Conservation (phyloP, 257 asterid species). For the Lantana camara region DNA sequence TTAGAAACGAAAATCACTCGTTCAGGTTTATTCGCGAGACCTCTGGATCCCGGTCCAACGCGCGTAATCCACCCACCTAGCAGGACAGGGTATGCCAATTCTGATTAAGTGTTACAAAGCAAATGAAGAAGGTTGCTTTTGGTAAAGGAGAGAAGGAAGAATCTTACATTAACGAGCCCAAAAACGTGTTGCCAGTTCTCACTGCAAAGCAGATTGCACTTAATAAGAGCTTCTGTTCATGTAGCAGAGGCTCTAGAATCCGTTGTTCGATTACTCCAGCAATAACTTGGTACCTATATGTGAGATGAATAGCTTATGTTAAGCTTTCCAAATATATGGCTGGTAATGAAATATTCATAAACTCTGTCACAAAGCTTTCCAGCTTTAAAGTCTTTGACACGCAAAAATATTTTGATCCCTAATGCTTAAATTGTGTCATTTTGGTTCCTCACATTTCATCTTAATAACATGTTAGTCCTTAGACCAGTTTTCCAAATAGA, state of each 20-base stretch:
- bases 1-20: neutral
- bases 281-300: conserved; percentile 83
- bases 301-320: neutral
- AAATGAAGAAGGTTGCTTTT: neutral
- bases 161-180: conserved; percentile 88
- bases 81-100: conserved; percentile 12
- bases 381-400: neutral
- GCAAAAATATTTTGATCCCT: too few species aligned
- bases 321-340: conserved; percentile 2
- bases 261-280: conserved; percentile 94
- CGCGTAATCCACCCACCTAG: conserved; percentile 99
- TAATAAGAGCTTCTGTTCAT: conserved; percentile 72
- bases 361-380: neutral
- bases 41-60: conserved; percentile 84
- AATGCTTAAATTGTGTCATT: too few species aligned
- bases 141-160: neutral
- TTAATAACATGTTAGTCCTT: too few species aligned
- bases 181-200: conserved; percentile 92
- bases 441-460: too few species aligned
- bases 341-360: neutral
- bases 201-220: conserved; percentile 83
- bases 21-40: conserved; percentile 50
- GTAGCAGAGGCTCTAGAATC: conserved; percentile 82
- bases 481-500: too few species aligned
- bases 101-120: neutral